Evolutionary conservation across 352 stramenopile genomes (phyloP), one percentile per base, ranked within the genome.

Genomic region (Globisporangium sylvaticum): DNA sequence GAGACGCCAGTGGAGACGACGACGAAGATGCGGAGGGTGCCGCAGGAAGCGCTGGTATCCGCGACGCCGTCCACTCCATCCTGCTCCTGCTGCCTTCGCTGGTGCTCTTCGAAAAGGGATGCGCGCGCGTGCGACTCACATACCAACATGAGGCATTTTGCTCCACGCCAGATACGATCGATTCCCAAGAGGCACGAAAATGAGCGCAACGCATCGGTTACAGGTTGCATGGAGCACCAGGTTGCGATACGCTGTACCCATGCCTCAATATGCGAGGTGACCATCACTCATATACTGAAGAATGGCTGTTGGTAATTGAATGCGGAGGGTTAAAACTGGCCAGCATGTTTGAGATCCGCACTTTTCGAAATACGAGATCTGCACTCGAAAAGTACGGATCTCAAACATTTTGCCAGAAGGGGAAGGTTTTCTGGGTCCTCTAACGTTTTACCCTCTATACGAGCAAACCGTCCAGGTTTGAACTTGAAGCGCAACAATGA

Each of bases 51-150:
- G 67, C 67, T n/a, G 66, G 69, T 24, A 79, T 75, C 18, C 67
- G 72, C 12, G 70, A 68, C 44, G 65, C 62, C 24, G 72, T 63
- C 54, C 77, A 81, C 56, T 72, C 72, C n/a, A 81, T 57, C 4
- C 20, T 56, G 27, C n/a, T 12, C 2, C 4, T 53, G 37, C 9
- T 29, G 27, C 4, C 8, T 37, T 37, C 31, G 31, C 31, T 37
- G 7, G 31, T 37, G 7, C 10, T 37, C 31, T 6, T 37, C 0
- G 9, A 10, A 37, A 37, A 1, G 31, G 31, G 8, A 37, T 37
- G 31, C 5, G 31, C 4, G 31, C 31, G 31, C 31, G 31, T n/a
- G n/a, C 31, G 9, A 8, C 31, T 15, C 37, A 44, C 37, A 44
- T 18, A 24, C 7, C 22, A 55, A 37, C 9, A 37, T 37, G 31